Conservation (phyloP, 2,329 filamentous ascomycete species). For the Cytospora leucostoma region DNA sequence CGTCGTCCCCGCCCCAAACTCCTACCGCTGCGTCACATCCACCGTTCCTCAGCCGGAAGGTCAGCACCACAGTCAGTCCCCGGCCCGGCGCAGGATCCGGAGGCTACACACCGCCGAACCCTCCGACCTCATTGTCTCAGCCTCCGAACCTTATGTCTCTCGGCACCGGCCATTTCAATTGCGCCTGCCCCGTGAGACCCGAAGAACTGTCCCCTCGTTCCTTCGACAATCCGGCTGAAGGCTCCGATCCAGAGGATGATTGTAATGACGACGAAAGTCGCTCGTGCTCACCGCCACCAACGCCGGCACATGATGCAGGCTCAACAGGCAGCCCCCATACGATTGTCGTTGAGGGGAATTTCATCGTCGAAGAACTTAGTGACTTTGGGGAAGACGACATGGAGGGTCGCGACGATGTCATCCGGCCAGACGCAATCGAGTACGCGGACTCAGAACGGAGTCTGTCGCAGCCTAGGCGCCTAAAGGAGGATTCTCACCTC, state of each 20-base stretch:
- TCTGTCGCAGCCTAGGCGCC: constrained; percentile 27
- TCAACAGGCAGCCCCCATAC: neutral
- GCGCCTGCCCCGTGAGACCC: constrained; percentile 36
- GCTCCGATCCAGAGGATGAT: constrained; percentile 33
- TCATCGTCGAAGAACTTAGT: constrained; percentile 48
- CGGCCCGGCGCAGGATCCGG: constrained; percentile 17
- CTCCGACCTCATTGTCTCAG: constrained; percentile 31
- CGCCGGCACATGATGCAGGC: constrained; percentile 12
- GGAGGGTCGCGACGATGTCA: constrained; percentile 44
- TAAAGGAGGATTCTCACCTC: constrained; percentile 35
- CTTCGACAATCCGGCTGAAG: constrained; percentile 37
- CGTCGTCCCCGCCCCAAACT: constrained; percentile 47
- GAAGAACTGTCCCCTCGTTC: constrained; percentile 44
- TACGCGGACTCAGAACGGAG: constrained; percentile 45
- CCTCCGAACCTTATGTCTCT: constrained; percentile 35
- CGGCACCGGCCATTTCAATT: constrained; percentile 39
- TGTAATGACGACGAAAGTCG: constrained; percentile 32
- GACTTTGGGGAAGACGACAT: constrained; percentile 49
- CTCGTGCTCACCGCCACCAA: constrained; percentile 30
- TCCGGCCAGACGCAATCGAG: constrained; percentile 51
- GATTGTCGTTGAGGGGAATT: constrained; percentile 32
- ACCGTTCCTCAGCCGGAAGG: constrained; percentile 36
- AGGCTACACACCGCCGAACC: constrained; percentile 26
- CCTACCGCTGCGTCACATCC: constrained; percentile 38
- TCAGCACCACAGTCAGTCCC: constrained; percentile 28